phyloP scores from a whole-genome alignment of 2,329 filamentous ascomycete genomes.

The Colletotrichum spaethianum region DNA sequence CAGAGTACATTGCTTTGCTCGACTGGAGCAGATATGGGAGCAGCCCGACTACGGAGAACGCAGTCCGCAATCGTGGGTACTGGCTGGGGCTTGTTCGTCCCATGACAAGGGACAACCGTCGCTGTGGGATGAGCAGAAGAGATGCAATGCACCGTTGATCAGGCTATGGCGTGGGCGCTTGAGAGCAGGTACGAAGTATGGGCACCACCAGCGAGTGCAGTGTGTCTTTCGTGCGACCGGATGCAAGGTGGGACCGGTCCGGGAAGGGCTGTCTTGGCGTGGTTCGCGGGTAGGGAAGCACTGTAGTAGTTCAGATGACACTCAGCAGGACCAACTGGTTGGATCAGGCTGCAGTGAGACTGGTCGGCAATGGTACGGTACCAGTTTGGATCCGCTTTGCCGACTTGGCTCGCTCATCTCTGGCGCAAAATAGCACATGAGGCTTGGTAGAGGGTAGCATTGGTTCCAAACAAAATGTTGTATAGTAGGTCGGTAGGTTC shows the following conservation, averaged over 20 bases:
- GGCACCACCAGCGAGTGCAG: not conserved
- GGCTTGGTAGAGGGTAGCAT: not conserved
- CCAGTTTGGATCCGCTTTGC: not conserved
- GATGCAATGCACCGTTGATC: constrained; percentile 37
- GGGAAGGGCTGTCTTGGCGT: constrained; percentile 18
- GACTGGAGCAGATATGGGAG: not conserved
- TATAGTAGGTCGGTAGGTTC: too few species aligned
- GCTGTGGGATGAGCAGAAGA: constrained; percentile 8
- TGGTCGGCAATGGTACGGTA: not conserved
- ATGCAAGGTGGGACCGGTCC: constrained; percentile 11
- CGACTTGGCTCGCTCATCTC: not conserved
- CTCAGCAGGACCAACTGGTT: constrained; percentile 20
- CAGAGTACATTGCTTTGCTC: not conserved
- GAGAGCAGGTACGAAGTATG: constrained; percentile 6
- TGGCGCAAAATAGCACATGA: not conserved
- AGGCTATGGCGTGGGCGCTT: constrained; percentile 25
- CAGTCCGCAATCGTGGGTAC: constrained; percentile 16
- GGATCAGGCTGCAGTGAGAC: constrained; percentile 33
- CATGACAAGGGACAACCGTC: constrained; percentile 14
- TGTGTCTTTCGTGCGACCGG: constrained; percentile 16
- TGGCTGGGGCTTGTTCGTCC: constrained; percentile 5
- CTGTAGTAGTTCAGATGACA: constrained; percentile 31
- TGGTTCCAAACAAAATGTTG: not conserved
- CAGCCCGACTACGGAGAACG: not conserved
- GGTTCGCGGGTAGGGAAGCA: constrained; percentile 20